phyloP scores from a whole-genome alignment of 768 basidiomycete genomes.

The Pulveroboletus sp. region DNA sequence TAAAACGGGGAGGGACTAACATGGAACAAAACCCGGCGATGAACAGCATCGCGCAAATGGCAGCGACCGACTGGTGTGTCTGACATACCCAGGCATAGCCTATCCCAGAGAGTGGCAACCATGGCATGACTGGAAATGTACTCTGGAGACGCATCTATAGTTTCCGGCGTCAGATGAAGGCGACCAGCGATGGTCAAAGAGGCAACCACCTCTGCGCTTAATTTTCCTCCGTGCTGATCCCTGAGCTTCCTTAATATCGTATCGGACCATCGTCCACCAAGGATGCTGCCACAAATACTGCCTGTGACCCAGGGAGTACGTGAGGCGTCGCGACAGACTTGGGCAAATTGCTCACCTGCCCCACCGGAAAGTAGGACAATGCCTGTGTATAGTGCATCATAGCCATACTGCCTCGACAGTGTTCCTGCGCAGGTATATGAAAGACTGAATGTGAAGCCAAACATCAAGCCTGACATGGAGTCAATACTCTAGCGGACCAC shows the following conservation, averaged over 20 bases:
- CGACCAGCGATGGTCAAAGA: neutral
- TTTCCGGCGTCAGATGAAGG: neutral
- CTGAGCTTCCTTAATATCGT: conserved; percentile 38
- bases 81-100: conserved; percentile 75
- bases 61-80: conserved; percentile 58
- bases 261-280: conserved; percentile 60
- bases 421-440: conserved; percentile 73
- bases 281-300: conserved; percentile 47
- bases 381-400: conserved; percentile 67
- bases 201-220: conserved; percentile 56
- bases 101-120: conserved; percentile 52
- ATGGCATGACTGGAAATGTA: conserved; percentile 49
- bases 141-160: conserved; percentile 67
- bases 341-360: conserved; percentile 39
- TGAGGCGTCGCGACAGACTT: neutral
- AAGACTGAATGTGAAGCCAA: conserved; percentile 65
- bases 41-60: conserved; percentile 69
- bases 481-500: neutral
- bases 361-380: conserved; percentile 74
- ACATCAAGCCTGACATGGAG: conserved; percentile 52
- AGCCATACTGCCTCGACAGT: conserved; percentile 57
- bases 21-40: conserved; percentile 60
- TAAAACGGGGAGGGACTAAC: neutral
- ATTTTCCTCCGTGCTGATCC: conserved; percentile 38
- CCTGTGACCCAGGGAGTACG: conserved; percentile 28